These are phyloP conservation scores for Crithidia brevicula DNA, from an alignment of 208 protist species.

Conservation along the genomic window DNA sequence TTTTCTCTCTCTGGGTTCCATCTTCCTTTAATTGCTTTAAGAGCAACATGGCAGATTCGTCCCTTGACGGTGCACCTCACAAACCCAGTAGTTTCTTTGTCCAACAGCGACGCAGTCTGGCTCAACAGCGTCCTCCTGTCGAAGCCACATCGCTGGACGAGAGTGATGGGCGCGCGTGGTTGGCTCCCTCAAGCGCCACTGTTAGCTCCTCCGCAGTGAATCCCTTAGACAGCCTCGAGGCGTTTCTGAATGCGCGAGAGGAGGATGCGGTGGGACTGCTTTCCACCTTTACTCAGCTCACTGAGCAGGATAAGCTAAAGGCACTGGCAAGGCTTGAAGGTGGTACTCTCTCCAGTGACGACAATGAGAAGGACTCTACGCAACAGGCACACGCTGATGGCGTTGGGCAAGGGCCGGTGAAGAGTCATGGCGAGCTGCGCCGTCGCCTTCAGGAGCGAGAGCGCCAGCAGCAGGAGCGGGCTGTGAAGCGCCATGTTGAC, in stretches of 20 bases:
- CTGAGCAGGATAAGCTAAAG: conserved; percentile 11
- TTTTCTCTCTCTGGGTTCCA: too few species aligned
- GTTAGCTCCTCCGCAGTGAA: neutral
- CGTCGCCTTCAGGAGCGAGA: conserved; percentile 13
- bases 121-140: too few species aligned
- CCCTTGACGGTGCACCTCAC: too few species aligned
- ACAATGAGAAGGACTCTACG: neutral
- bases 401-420: neutral
- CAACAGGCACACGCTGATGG: neutral
- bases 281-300: conserved; percentile 27
- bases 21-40: too few species aligned
- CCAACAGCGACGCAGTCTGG: too few species aligned
- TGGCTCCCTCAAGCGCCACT: too few species aligned
- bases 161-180: too few species aligned
- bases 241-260: conserved; percentile 31
- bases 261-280: conserved; percentile 30
- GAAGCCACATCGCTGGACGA: too few species aligned
- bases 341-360: neutral
- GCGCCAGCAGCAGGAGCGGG: neutral
- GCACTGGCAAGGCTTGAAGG: conserved; percentile 19
- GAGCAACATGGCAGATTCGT: too few species aligned
- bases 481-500: neutral
- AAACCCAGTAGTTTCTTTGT: too few species aligned
- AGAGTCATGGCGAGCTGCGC: conserved; percentile 2
- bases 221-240: conserved; percentile 22